These are phyloP conservation scores for Rubus parviflorus DNA, from an alignment of 306 rosid genomes.

Conservation along the genomic window DNA sequence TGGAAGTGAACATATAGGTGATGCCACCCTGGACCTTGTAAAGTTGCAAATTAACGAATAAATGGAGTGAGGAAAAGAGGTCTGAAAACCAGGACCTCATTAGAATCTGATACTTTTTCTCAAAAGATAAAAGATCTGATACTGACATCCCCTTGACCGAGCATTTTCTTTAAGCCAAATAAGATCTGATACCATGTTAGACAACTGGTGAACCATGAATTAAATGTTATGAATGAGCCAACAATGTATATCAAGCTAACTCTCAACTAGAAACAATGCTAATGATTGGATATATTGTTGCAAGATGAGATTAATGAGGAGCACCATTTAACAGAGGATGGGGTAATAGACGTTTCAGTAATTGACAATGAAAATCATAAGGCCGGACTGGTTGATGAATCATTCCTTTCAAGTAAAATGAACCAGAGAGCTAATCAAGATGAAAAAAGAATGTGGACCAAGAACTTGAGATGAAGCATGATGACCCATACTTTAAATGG, in stretches of 20 bases:
- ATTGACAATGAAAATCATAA: neutral
- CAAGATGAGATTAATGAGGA: neutral
- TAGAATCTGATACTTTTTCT: neutral
- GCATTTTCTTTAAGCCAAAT: too few relatives aligned
- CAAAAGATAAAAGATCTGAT: too few relatives aligned
- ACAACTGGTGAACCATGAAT: too few relatives aligned
- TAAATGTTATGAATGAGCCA: too few relatives aligned
- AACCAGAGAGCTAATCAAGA: conserved; percentile 4
- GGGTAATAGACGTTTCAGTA: neutral
- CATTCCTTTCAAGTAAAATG: neutral
- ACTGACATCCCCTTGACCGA: too few relatives aligned
- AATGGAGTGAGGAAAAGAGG: neutral
- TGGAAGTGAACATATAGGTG: neutral
- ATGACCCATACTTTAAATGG: neutral
- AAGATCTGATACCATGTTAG: too few relatives aligned
- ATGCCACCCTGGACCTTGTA: neutral
- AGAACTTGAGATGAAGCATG: neutral
- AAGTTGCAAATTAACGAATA: neutral
- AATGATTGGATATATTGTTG: too few relatives aligned
- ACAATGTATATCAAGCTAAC: too few relatives aligned
- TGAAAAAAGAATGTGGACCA: neutral
- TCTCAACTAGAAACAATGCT: too few relatives aligned
- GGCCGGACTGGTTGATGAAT: neutral
- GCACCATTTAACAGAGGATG: neutral
- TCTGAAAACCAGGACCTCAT: too few relatives aligned